phyloP scores from a whole-genome alignment of 306 rosid genomes.

The Crotalaria pallida region DNA sequence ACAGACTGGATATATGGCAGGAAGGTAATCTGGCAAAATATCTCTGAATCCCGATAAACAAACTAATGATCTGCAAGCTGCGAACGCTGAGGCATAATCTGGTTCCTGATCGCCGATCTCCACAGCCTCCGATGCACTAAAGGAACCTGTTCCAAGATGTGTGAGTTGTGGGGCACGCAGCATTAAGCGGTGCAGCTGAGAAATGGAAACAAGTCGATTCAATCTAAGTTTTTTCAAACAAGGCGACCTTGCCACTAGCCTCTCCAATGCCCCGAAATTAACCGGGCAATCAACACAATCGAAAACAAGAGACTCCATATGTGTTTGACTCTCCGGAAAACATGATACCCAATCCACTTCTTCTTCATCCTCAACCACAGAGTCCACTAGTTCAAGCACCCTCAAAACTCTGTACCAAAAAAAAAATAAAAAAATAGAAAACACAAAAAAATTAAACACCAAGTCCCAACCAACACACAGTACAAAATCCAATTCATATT shows the following conservation, averaged over 20 bases:
- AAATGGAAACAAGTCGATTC: slow-evolving; percentile 51
- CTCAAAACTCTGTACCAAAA: slow-evolving; percentile 50
- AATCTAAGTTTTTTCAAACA: slow-evolving; percentile 62
- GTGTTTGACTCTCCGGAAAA: slow-evolving; percentile 61
- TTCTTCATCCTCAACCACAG: slow-evolving; percentile 60
- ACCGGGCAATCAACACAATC: slow-evolving; percentile 59
- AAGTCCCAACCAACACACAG: not conserved
- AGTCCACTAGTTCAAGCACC: slow-evolving; percentile 78
- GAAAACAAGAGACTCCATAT: slow-evolving; percentile 66
- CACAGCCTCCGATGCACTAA: slow-evolving; percentile 35
- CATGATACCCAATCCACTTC: slow-evolving; percentile 72
- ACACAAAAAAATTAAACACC: not conserved
- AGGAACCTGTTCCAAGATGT: slow-evolving; percentile 74
- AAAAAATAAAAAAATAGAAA: no score
- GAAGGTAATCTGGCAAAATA: slow-evolving; percentile 46
- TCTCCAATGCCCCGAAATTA: slow-evolving; percentile 77
- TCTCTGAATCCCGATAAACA: slow-evolving; percentile 90
- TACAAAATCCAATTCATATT: not conserved
- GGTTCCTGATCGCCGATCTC: slow-evolving; percentile 44
- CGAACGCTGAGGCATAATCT: slow-evolving; percentile 60
- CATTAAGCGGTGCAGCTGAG: slow-evolving; percentile 51
- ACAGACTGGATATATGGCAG: slow-evolving; percentile 58
- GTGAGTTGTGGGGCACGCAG: slow-evolving; percentile 78
- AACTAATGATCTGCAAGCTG: slow-evolving; percentile 67
- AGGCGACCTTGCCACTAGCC: slow-evolving; percentile 75